Conservation (phyloP, 2,329 filamentous ascomycete species). For the Plenodomus biglobosus region DNA sequence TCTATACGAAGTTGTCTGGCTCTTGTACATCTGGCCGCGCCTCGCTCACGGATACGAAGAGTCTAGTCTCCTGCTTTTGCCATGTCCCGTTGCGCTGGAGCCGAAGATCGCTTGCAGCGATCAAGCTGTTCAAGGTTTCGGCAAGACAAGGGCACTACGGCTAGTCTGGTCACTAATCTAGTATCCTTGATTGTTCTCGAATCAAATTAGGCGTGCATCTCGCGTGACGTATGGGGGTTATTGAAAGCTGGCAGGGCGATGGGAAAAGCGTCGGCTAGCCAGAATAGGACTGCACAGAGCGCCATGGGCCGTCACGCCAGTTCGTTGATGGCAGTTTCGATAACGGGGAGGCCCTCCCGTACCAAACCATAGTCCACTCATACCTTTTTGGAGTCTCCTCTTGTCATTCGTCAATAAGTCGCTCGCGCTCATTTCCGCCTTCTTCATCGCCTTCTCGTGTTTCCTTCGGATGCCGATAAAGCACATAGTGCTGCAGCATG, state of each 20-base stretch:
- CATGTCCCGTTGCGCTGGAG: too few relatives aligned
- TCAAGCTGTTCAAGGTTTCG: background rate
- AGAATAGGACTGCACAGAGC: background rate
- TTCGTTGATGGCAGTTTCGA: background rate
- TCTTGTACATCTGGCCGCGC: too few relatives aligned
- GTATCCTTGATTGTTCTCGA: too few relatives aligned
- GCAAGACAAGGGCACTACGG: background rate
- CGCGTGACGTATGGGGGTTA: too few relatives aligned
- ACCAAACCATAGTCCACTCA: background rate
- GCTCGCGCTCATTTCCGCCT: conserved; percentile 31
- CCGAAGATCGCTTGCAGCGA: background rate
- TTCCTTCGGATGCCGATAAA: conserved; percentile 59
- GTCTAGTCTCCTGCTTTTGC: too few relatives aligned
- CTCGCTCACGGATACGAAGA: too few relatives aligned
- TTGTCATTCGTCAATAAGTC: conserved; percentile 20
- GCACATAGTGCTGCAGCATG: conserved; percentile 81
- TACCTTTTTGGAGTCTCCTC: background rate
- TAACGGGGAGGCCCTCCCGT: background rate
- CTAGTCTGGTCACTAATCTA: background rate
- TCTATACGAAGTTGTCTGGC: too few relatives aligned
- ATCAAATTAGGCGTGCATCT: too few relatives aligned
- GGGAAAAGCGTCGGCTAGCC: background rate
- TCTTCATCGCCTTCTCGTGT: conserved; percentile 22
- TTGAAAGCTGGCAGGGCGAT: too few relatives aligned
- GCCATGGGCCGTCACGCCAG: background rate